phyloP scores from a whole-genome alignment of 1,139 yeast genomes.

The Magnusiomyces sp. region DNA sequence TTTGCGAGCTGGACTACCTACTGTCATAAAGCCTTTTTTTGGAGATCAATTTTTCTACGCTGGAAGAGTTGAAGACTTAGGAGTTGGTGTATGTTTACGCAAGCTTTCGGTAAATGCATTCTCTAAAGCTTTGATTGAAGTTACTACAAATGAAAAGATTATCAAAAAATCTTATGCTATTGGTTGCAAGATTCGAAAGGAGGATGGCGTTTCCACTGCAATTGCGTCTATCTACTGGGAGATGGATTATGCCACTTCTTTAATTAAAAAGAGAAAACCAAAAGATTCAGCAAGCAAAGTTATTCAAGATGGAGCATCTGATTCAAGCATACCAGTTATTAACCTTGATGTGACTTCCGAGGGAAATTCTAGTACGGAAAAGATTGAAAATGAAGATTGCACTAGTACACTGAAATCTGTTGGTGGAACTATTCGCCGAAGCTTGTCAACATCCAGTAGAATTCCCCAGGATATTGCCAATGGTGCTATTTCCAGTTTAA shows the following conservation, averaged over 20 bases:
- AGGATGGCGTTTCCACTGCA: slow-evolving; percentile 74
- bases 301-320: too few relatives aligned
- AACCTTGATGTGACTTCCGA: slow-evolving; percentile 5
- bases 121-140: slow-evolving; percentile 58
- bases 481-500: too few relatives aligned
- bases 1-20: slow-evolving; percentile 76
- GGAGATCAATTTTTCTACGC: slow-evolving; percentile 96
- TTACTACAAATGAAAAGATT: slow-evolving; percentile 57
- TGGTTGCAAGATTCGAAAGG: slow-evolving; percentile 55
- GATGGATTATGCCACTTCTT: slow-evolving; percentile 55
- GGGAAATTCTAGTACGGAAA: too few relatives aligned
- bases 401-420: too few relatives aligned
- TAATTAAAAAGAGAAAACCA: slow-evolving; percentile 17
- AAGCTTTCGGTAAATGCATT: slow-evolving; percentile 58
- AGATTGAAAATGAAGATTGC: too few relatives aligned
- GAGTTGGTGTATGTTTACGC: slow-evolving; percentile 70
- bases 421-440: too few relatives aligned
- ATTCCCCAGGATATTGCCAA: too few relatives aligned
- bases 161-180: slow-evolving; percentile 55
- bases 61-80: slow-evolving; percentile 74
- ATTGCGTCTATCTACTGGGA: slow-evolving; percentile 69
- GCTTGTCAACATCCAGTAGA: too few relatives aligned
- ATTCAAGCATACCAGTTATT: too few relatives aligned
- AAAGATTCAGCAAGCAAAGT: too few relatives aligned
- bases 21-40: slow-evolving; percentile 86